Evolutionary conservation across 495 filamentous ascomycete species (phyloP), one percentile per base, ranked within the genome.

Genomic region (Penicillium bovifimosum): DNA sequence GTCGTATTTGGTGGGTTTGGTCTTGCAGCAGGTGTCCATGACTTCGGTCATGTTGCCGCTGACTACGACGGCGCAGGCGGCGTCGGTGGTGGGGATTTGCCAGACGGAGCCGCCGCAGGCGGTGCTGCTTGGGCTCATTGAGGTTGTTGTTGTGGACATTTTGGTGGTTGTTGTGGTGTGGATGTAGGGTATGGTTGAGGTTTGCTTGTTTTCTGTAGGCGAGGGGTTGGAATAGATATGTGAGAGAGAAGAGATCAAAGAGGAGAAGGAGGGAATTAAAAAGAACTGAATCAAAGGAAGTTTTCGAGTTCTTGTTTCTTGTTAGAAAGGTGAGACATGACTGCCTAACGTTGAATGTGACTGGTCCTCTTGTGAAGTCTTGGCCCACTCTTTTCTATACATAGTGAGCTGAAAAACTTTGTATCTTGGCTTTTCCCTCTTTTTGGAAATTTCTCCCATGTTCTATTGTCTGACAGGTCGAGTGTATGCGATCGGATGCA

Each of bases 11-110:
- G 64, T 45, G 28, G 76, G 64, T n/a, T 60, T 54, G 18, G 75
- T 33, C 20, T 61, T 62, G 63, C 77, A 80, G 72, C 77, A 80
- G 13, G 63, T 56, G 33, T 62, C 43, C 63, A 80, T 68, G 39
- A 71, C 64, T 29, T 64, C 52, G 40, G 71, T 60, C 61, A 70
- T 60, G 49, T 74, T 75, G 24, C 64, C 68, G 35, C 56, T 52
- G 39, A 61, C 46, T n/a, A 59, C 53, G 28, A 67, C 53, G n/a
- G 59, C 76, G 55, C 75, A 80, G 49, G 70, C 74, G 2, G 68
- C 60, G 40, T 79, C 76, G 13, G 58, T 54, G 38, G 64, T 66
- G 6, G 77, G 77, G 56, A 76, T 61, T 32, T 67, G 50, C 60
- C 66, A 78, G 49, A 63, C 44, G 29, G 46, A 63, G 29, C 51